phyloP scores from a whole-genome alignment of 306 rosid genomes.

The Comarum palustre region DNA sequence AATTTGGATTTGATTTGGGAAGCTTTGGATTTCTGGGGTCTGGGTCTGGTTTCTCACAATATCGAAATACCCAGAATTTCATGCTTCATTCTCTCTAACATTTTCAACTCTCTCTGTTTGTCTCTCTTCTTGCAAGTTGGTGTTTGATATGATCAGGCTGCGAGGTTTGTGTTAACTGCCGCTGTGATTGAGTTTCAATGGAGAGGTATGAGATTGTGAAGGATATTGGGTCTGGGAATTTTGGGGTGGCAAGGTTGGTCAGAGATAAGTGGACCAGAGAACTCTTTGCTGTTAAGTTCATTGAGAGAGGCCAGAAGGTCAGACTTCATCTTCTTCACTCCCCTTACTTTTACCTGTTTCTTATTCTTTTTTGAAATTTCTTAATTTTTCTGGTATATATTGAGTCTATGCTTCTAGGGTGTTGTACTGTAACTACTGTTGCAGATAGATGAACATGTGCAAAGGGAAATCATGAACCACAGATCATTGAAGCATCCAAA shows the following conservation, averaged over 20 bases:
- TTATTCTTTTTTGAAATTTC: not conserved
- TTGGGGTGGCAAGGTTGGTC: constrained; percentile 69
- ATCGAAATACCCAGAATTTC: too few species aligned
- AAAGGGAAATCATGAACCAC: constrained; percentile 84
- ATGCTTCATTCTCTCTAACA: too few species aligned
- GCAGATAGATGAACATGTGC: constrained; percentile 81
- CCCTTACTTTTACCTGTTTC: not conserved
- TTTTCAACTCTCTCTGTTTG: too few species aligned
- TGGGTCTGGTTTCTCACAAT: too few species aligned
- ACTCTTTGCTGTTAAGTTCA: constrained; percentile 65
- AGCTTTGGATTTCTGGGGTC: too few species aligned
- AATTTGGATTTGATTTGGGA: too few species aligned
- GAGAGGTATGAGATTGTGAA: constrained; percentile 75
- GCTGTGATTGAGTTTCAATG: constrained; percentile 29
- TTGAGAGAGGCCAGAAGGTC: constrained; percentile 82
- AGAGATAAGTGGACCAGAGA: constrained; percentile 53
- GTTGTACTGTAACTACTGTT: not conserved
- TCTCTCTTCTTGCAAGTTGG: not conserved
- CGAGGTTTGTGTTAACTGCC: not conserved
- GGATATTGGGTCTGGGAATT: constrained; percentile 79
- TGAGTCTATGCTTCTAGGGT: not conserved
- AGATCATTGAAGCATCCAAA: constrained; percentile 85
- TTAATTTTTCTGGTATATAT: not conserved
- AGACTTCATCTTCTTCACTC: constrained; percentile 17
- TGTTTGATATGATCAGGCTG: not conserved